Evolutionary conservation across 257 asterid species (phyloP).

Genomic region (Fraxinus americana): DNA sequence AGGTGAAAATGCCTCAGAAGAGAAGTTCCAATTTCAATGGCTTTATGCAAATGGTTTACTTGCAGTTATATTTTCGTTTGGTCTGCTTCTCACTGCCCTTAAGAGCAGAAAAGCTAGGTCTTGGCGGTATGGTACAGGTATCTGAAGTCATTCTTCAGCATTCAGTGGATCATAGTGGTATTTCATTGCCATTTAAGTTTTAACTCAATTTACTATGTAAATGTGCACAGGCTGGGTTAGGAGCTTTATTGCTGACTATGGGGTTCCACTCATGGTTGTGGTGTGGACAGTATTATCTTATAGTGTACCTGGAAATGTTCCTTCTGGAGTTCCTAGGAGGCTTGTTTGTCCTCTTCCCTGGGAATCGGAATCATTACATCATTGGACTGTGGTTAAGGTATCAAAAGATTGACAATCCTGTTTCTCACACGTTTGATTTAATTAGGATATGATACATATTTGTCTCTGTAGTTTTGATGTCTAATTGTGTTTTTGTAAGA

Average conservation of each 20-base stretch:
- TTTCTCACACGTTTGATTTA: neutral
- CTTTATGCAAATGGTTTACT: constrained; percentile 83
- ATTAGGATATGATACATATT: neutral
- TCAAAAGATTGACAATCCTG: neutral
- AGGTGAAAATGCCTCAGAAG: constrained; percentile 55
- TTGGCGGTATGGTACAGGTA: constrained; percentile 94
- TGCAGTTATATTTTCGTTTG: constrained; percentile 72
- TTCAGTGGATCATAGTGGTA: neutral
- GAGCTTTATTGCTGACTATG: constrained; percentile 87
- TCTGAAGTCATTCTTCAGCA: constrained; percentile 1
- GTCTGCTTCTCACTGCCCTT: constrained; percentile 68
- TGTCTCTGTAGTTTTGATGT: neutral
- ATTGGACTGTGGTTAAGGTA: constrained; percentile 90
- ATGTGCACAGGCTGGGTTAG: constrained; percentile 63
- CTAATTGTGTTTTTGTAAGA: neutral
- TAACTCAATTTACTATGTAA: neutral
- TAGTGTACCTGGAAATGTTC: constrained; percentile 56
- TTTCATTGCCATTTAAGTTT: neutral
- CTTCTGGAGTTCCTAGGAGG: constrained; percentile 84
- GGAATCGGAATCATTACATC: constrained; percentile 69
- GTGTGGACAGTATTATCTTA: constrained; percentile 81
- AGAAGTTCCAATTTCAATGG: constrained; percentile 72
- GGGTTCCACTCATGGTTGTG: constrained; percentile 84
- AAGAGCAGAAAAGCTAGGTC: constrained; percentile 84
- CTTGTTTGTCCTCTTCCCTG: constrained; percentile 83